Conservation (phyloP, 495 filamentous ascomycete genomes). For the Talaromyces proteolyticus region DNA sequence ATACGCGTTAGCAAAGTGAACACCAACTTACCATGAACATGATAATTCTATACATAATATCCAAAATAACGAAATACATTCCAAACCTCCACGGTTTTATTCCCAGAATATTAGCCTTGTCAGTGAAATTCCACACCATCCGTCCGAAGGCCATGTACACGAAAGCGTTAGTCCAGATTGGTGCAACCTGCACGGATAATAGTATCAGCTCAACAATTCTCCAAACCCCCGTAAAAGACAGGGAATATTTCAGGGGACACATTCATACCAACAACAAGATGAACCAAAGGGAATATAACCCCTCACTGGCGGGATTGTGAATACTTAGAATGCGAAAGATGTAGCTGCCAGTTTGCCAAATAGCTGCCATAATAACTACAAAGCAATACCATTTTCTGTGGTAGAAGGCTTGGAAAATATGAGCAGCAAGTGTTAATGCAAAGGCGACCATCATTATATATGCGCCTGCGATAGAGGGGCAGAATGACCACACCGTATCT, state of each 20-base stretch:
- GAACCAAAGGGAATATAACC: constrained; percentile 20
- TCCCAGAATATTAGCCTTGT: constrained; percentile 33
- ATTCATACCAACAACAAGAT: constrained; percentile 22
- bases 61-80: constrained; percentile 55
- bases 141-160: constrained; percentile 63
- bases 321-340: constrained; percentile 25
- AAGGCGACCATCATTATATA: too few relatives aligned
- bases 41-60: constrained; percentile 32
- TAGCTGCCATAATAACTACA: too few relatives aligned
- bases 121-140: constrained; percentile 53
- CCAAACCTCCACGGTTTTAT: constrained; percentile 46
- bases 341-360: constrained; percentile 35
- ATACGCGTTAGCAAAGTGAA: background rate
- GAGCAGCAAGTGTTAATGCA: too few relatives aligned
- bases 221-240: too few relatives aligned
- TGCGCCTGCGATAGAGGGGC: too few relatives aligned
- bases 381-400: too few relatives aligned
- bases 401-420: too few relatives aligned
- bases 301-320: constrained; percentile 9
- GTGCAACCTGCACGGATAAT: background rate
- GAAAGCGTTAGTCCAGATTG: constrained; percentile 55
- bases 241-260: too few relatives aligned
- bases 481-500: too few relatives aligned
- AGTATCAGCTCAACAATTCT: too few relatives aligned
- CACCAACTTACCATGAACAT: background rate